A percentile compares a stretch with the other conserved stretches of the same genome.
phyloP scores from a whole-genome alignment of 2,329 filamentous ascomycete genomes.

The Salinomyces thailandicus region DNA sequence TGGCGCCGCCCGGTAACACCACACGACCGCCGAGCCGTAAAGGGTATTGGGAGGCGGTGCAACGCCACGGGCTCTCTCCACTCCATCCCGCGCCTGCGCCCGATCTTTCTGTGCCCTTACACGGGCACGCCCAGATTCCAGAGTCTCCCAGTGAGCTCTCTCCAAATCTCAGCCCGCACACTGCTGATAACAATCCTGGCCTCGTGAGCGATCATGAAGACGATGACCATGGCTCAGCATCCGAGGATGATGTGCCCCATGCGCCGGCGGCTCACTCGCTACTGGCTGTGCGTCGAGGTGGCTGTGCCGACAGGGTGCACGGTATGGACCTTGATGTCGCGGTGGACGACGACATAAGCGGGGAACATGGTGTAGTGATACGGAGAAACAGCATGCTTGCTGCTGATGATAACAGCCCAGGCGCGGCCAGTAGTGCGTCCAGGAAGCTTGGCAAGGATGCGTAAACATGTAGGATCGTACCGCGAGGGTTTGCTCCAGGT shows the following conservation, averaged over 20 bases:
- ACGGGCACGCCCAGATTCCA: slow-evolving; percentile 16
- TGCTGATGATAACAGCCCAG: slow-evolving; percentile 13
- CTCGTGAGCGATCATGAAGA: slow-evolving; percentile 43
- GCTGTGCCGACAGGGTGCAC: slow-evolving; percentile 22
- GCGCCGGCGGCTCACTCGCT: slow-evolving; percentile 17
- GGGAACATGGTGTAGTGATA: slow-evolving; percentile 25
- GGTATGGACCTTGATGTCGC: slow-evolving; percentile 27
- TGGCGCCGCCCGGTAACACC: slow-evolving; percentile 1
- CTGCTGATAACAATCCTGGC: slow-evolving; percentile 40
- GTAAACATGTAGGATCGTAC: background rate
- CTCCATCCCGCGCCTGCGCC: slow-evolving; percentile 12
- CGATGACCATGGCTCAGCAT: slow-evolving; percentile 21
- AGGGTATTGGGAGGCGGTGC: slow-evolving; percentile 8
- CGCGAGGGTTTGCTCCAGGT: background rate
- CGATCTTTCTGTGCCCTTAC: slow-evolving; percentile 7
- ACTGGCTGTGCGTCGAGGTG: slow-evolving; percentile 13
- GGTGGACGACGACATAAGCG: slow-evolving; percentile 26
- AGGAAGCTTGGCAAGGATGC: slow-evolving; percentile 10
- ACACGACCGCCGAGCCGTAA: slow-evolving; percentile 12
- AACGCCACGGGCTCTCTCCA: slow-evolving; percentile 24
- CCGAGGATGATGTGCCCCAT: slow-evolving; percentile 21
- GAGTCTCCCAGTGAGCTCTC: slow-evolving; percentile 20
- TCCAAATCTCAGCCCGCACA: slow-evolving; percentile 35
- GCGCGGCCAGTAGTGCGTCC: slow-evolving; percentile 13
- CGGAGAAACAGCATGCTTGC: slow-evolving; percentile 23